Percentiles rank a stretch among this genome's conserved stretches.
phyloP scores from a whole-genome alignment of 345 rosid genomes.

The Moringa oleifera region DNA sequence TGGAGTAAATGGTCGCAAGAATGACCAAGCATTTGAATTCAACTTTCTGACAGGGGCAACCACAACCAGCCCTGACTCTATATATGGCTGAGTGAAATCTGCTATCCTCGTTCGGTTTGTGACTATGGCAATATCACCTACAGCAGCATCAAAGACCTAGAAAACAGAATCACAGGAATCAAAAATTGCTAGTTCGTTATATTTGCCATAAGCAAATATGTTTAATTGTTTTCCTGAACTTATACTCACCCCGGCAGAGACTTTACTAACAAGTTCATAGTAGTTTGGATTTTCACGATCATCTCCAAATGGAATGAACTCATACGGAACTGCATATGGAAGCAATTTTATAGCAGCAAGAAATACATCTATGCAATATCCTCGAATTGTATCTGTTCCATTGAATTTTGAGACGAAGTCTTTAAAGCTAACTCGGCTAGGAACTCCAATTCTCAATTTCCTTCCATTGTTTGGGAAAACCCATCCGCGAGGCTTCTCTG shows the following conservation, averaged over 20 bases:
- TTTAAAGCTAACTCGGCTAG: conserved; percentile 55
- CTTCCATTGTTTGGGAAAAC: conserved; percentile 81
- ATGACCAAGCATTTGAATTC: conserved; percentile 69
- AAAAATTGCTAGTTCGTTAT: neutral
- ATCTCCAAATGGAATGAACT: conserved; percentile 74
- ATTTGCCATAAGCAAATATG: neutral
- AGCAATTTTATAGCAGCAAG: conserved; percentile 65
- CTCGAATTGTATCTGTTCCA: conserved; percentile 50
- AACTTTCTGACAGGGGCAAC: conserved; percentile 74
- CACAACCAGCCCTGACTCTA: conserved; percentile 86
- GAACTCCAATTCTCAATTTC: conserved; percentile 69
- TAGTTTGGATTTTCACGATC: conserved; percentile 71
- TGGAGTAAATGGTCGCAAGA: conserved; percentile 71
- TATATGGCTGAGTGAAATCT: conserved; percentile 87
- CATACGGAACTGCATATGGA: conserved; percentile 71
- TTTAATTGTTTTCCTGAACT: conserved; percentile 2
- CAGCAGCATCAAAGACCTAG: conserved; percentile 76
- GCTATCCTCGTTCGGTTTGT: conserved; percentile 62
- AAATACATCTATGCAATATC: conserved; percentile 76
- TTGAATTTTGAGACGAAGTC: conserved; percentile 44
- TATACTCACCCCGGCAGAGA: conserved; percentile 65
- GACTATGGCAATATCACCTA: conserved; percentile 79
- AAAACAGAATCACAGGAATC: conserved; percentile 15
- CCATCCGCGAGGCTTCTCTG: conserved; percentile 80
- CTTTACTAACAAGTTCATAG: conserved; percentile 51